phyloP scores from a whole-genome alignment of 768 basidiomycete species.

The Chlorophyllum brunneum region DNA sequence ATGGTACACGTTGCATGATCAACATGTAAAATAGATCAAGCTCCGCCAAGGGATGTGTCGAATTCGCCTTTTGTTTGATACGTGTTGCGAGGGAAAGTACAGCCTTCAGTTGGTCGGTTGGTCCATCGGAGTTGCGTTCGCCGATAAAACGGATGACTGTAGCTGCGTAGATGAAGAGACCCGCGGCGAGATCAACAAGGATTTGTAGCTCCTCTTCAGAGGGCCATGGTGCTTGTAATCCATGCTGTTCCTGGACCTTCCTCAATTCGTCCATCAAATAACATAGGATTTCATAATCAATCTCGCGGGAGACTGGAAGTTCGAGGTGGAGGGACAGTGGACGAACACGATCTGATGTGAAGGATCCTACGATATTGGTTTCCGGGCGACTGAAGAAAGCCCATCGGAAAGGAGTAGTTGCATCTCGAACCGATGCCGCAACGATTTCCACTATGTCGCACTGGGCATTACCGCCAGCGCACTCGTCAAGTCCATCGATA shows the following conservation, averaged over 20 bases:
- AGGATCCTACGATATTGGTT: not conserved
- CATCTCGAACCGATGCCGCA: not conserved
- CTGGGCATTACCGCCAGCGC: not conserved
- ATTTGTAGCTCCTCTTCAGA: not conserved
- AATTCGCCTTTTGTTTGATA: no score
- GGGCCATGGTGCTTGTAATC: slow-evolving; percentile 5
- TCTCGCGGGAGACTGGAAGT: slow-evolving; percentile 6
- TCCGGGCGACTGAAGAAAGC: slow-evolving; percentile 14
- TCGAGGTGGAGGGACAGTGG: not conserved
- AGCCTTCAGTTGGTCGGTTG: not conserved
- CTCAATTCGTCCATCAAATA: slow-evolving; percentile 1
- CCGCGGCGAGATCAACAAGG: slow-evolving; percentile 2
- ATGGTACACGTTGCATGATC: not conserved
- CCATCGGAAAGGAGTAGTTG: not conserved
- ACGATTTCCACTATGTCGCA: not conserved
- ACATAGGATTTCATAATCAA: slow-evolving; percentile 1
- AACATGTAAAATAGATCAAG: not conserved
- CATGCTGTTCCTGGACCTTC: no score
- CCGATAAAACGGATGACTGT: slow-evolving; percentile 9
- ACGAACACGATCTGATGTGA: not conserved
- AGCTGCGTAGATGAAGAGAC: slow-evolving; percentile 6
- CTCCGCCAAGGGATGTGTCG: no score
- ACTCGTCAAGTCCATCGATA: slow-evolving; percentile 16
- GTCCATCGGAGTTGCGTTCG: not conserved
- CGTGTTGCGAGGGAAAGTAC: not conserved